These are phyloP conservation scores for Magnolia changhungtana DNA, from an alignment of 164 flowering plant species.

Conservation along the genomic window DNA sequence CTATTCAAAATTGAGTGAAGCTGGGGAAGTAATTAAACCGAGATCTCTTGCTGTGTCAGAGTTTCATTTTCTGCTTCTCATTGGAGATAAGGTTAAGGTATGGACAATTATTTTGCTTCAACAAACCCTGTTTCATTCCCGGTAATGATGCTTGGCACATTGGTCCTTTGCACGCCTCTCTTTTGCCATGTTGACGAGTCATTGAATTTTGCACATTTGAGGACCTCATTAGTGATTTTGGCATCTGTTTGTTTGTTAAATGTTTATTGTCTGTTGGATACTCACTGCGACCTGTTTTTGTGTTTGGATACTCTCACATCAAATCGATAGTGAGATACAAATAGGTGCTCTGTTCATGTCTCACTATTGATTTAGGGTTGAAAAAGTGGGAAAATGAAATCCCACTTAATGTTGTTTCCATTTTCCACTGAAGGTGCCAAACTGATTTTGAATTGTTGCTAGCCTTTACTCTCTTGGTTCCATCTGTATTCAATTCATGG, in stretches of 20 bases:
- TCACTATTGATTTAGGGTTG: neutral
- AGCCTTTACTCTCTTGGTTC: neutral
- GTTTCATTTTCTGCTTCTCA: constrained; percentile 89
- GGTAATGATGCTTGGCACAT: neutral
- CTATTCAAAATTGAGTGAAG: constrained; percentile 74
- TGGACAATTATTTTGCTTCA: constrained; percentile 8
- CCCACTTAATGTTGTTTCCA: neutral
- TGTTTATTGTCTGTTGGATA: neutral
- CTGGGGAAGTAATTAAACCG: constrained; percentile 67
- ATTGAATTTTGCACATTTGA: neutral
- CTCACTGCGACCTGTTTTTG: neutral
- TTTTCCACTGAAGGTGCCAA: neutral
- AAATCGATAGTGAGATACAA: neutral
- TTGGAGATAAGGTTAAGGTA: constrained; percentile 94
- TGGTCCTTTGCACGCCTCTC: neutral
- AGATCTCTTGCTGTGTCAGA: constrained; percentile 89
- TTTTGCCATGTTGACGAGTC: neutral
- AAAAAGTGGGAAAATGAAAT: neutral
- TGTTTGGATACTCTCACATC: neutral
- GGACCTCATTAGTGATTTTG: neutral
- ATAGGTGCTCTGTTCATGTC: neutral
- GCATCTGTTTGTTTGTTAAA: neutral
- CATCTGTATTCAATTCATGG: neutral
- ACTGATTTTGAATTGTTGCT: neutral
- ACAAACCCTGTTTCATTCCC: neutral